These are phyloP conservation scores for Naganishia onofrii DNA, from an alignment of 768 basidiomycete species.

Conservation along the genomic window DNA sequence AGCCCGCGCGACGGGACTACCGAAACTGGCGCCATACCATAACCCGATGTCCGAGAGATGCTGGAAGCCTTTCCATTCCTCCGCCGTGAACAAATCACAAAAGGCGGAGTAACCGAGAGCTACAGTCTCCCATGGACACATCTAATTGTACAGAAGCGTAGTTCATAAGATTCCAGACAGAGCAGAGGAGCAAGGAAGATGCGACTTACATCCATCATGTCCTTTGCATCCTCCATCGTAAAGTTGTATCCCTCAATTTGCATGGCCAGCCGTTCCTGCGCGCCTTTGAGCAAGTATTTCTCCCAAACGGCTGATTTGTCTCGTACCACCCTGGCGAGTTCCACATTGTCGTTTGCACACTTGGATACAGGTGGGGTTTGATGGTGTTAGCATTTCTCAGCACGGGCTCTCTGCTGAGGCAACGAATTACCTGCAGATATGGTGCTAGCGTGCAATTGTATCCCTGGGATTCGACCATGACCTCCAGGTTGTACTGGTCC, in stretches of 20 bases:
- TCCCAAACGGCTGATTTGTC: conserved; percentile 61
- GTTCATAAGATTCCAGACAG: too few species aligned
- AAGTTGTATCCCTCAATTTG: conserved; percentile 43
- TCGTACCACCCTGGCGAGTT: conserved; percentile 22
- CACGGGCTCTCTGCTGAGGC: too few species aligned
- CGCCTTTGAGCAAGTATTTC: conserved; percentile 66
- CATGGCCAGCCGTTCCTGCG: conserved; percentile 62
- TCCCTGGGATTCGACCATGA: conserved; percentile 66
- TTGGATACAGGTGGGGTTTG: conserved; percentile 40
- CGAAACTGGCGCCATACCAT: conserved; percentile 66
- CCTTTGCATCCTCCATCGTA: conserved; percentile 41
- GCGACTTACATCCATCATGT: conserved; percentile 46
- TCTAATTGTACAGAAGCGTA: too few species aligned
- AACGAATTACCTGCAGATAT: conserved; percentile 61
- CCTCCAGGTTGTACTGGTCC: conserved; percentile 70
- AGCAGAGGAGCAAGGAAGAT: too few species aligned
- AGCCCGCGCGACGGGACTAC: conserved; percentile 69
- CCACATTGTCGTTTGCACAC: conserved; percentile 41
- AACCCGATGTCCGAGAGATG: conserved; percentile 63
- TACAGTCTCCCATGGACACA: conserved; percentile 62
- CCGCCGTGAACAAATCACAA: conserved; percentile 81
- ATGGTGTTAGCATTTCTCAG: not conserved
- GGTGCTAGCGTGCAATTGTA: conserved; percentile 85
- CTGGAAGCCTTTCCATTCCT: conserved; percentile 91
- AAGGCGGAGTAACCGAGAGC: conserved; percentile 90